Base-by-base conservation (phyloP, 2,329 filamentous ascomycete species). In the Leptographium wingfieldii region DNA sequence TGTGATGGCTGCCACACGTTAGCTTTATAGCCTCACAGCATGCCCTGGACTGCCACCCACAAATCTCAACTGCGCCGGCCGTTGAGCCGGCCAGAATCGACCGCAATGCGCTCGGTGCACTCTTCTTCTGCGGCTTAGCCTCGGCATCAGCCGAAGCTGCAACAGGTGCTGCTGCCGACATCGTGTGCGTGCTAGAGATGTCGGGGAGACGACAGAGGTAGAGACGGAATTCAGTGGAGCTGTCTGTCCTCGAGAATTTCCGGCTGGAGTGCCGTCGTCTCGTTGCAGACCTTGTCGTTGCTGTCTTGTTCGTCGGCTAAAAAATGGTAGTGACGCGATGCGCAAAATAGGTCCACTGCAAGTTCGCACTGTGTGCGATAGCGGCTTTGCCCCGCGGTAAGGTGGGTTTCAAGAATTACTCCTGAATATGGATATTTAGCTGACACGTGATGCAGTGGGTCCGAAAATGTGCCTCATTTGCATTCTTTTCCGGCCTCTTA, bases 41-140 rank as follows among this genome's bases (percentile, higher is more conserved):
- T 19, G 40, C 43, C 16, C 14, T 16, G 40, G 43, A 9, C 43
- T 9, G 22, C 14, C 9, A 40, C 57, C 67, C 77, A 92, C 88
- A 84, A 72, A 97, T 97, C 76, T 99, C 92, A 65, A 97, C 82
- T 59, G 92, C 94, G 68, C 94, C 94, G 59, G 92, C 94, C n/a
- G 88, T 88, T 60, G 90, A 90, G 64, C 94, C 94, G 60, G 94
- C 94, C 67, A 97, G 79, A 67, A 97, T 89, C 62, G 91, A 96
- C 66, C 94, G 88, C 70, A 96, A 74, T 56, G 88, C 83, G 69
- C 88, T 96, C 55, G 92, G 89, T 74, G 71, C 71, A 69, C 79
- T 80, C 64, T 76, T 77, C 54, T 64, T 63, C 43, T 60, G 57
- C 35, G 56, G 43, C 31, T 46, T 33, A 14, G 46, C 63, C 55